Base-by-base conservation (phyloP, 106 monocot species). In the Dendrobium huoshanense region DNA sequence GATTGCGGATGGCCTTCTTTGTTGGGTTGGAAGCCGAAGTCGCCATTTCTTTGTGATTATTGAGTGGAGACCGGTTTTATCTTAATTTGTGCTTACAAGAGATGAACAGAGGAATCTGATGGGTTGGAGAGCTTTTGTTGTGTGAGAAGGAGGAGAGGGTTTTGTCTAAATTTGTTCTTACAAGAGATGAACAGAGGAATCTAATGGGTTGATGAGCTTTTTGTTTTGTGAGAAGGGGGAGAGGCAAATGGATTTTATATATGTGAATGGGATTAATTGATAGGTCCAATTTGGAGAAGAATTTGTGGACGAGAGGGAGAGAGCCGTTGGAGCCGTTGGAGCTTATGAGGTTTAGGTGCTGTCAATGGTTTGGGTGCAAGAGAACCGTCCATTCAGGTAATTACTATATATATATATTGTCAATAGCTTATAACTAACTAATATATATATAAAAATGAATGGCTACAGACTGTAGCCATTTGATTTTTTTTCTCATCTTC, bases 1-100 rank as follows among this genome's bases (percentile, higher is more conserved):
- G 22, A 55, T 37, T 79, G 55, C 82, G 82, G 19, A 79, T 75
- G 0, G 86, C 75, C 41, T 86, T 82, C 82, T 82, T 77, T 3
- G 82, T 22, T 18, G 67, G 27, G 65, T 41, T 77, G 72, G 75
- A 61, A 0, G 82, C 27, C 18, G 51, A 31, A 0, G 80, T 72
- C 54, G 80, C 49, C 80, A 80, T 80, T 65, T 65, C 9, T 25
- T 9, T 65, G 64, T 25, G 25, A 10, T 25, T 16, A 9, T 15
- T 41, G 10, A 1, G 75, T 5, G 24, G 75, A 43, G 51, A 9
- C 16, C 20, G 47, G 47, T 6, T 24, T 20, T 4, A 20, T 16
- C 16, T 33, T 11, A 4, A 31, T 29, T 11, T 10, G 15, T 15
- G 33, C 15, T 15, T 29, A 7, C 7, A 15, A 4, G 72, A 25